phyloP scores from a whole-genome alignment of 2,329 filamentous ascomycete genomes.

The Fusarium subglutinans region DNA sequence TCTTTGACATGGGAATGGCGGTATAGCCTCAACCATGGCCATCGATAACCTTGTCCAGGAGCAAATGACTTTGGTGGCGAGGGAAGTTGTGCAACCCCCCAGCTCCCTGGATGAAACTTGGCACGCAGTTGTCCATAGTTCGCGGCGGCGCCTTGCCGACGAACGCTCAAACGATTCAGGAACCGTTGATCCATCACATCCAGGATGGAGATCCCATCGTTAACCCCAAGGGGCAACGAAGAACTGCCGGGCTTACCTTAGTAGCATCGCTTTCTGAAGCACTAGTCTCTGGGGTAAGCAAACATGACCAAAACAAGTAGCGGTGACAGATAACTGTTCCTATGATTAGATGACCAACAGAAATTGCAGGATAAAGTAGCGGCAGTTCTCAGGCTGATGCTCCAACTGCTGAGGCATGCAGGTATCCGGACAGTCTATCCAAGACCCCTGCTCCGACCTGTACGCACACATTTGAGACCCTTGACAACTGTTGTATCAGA shows the following conservation, averaged over 20 bases:
- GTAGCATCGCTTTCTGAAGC: background rate
- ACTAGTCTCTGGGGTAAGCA: background rate
- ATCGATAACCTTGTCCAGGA: background rate
- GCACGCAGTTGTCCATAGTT: constrained; percentile 32
- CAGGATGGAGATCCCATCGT: background rate
- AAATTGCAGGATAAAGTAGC: constrained; percentile 13
- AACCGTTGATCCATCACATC: background rate
- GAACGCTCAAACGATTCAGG: background rate
- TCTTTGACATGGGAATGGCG: background rate
- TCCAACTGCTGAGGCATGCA: constrained; percentile 18
- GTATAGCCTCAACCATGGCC: background rate
- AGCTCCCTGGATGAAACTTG: constrained; percentile 31
- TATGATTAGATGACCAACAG: background rate
- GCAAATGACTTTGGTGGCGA: constrained; percentile 14
- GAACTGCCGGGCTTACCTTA: background rate
- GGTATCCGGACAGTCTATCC: constrained; percentile 22
- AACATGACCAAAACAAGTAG: background rate
- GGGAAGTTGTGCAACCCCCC: constrained; percentile 24
- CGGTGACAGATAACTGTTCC: background rate
- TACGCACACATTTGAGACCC: background rate
- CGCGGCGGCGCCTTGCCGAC: constrained; percentile 27
- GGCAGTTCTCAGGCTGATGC: background rate
- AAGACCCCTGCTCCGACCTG: constrained; percentile 8
- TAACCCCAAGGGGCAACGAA: background rate
- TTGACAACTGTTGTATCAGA: constrained; percentile 1